Conservation (phyloP, 2,329 filamentous ascomycete species). For the Coniochaeta sp. region DNA sequence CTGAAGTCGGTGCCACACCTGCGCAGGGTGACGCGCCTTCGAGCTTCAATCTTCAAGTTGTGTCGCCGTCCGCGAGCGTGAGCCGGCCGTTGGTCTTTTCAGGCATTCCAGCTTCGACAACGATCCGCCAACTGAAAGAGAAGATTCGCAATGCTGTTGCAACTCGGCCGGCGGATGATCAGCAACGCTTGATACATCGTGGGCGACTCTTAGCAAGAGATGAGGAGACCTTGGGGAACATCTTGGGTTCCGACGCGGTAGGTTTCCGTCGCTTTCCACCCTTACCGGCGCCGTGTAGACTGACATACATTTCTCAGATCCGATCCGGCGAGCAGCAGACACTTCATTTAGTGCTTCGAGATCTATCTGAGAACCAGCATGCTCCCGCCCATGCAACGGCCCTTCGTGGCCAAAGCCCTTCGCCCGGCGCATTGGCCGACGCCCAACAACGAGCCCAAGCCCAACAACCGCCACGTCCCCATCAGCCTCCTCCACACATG, state of each 20-base stretch:
- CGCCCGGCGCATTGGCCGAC: slow-evolving; percentile 15
- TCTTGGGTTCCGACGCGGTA: slow-evolving; percentile 50
- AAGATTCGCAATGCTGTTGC: slow-evolving; percentile 46
- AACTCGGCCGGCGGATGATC: slow-evolving; percentile 42
- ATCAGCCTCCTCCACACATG: slow-evolving; percentile 4
- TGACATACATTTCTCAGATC: slow-evolving; percentile 23
- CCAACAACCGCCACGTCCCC: slow-evolving; percentile 4
- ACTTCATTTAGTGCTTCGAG: slow-evolving; percentile 46
- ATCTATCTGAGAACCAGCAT: slow-evolving; percentile 19
- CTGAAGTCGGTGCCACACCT: slow-evolving; percentile 22
- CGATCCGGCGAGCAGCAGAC: slow-evolving; percentile 39
- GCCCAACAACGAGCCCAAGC: not conserved
- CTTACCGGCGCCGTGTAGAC: not conserved
- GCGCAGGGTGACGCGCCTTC: slow-evolving; percentile 17
- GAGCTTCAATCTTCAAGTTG: slow-evolving; percentile 47
- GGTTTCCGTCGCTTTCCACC: slow-evolving; percentile 12
- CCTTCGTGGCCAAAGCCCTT: slow-evolving; percentile 14
- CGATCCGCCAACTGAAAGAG: slow-evolving; percentile 47
- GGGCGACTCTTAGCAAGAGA: slow-evolving; percentile 50
- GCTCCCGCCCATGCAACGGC: slow-evolving; percentile 14
- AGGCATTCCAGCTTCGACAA: slow-evolving; percentile 40
- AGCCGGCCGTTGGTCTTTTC: slow-evolving; percentile 42
- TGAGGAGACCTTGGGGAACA: slow-evolving; percentile 44
- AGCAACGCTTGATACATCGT: slow-evolving; percentile 54
- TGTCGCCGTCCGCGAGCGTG: slow-evolving; percentile 51